Base-by-base conservation (phyloP, 2,329 filamentous ascomycete genomes). In the Dendryphion nanum region DNA sequence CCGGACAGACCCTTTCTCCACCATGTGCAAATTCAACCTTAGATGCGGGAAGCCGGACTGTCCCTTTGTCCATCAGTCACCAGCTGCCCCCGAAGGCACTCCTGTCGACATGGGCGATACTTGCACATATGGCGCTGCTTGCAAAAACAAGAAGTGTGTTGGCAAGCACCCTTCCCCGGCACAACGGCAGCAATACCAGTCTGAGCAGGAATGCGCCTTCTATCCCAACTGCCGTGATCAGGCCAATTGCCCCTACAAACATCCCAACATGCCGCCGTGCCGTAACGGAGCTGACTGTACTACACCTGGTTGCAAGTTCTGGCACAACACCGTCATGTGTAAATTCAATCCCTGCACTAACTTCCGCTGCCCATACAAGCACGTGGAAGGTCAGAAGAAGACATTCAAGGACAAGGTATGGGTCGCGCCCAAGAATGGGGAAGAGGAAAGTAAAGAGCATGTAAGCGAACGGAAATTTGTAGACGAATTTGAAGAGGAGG, bases 101-200 rank as follows among this genome's bases (percentile, higher is more conserved):
- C 77, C 82, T 0, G 75, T 97, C 41, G 93, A 97, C 63, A 76
- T 90, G 50, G 79, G 76, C 41, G 89, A 95, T 56, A 75, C 78
- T 14, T 98, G 93, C 71, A 78, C 78, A 14, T 97, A 86, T 55
- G 91, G 89, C 15, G 89, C 82, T 2, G 89, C 89, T 6, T 98
- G 93, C 80, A 95, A 93, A 71, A 98, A 97, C 74, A 78, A 81
- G 57, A 97, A 97, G 71, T 98, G 93, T 61, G 86, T 86, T 6
- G 90, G 79, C 19, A 86, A 89, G 42, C 93, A 98, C 66, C 93
- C 93, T 2, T 96, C 90, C 5, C 93, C 93, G 1, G 89, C 91
- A 5, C 79, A 86, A 52, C 87, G 82, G 63, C 71, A 79, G 35
- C 82, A 83, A 18, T 87, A 91, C 62, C 86, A 95, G 68, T 78